These are phyloP conservation scores for Sporothrix humicola DNA, from an alignment of 2,329 filamentous ascomycete genomes.

Conservation along the genomic window DNA sequence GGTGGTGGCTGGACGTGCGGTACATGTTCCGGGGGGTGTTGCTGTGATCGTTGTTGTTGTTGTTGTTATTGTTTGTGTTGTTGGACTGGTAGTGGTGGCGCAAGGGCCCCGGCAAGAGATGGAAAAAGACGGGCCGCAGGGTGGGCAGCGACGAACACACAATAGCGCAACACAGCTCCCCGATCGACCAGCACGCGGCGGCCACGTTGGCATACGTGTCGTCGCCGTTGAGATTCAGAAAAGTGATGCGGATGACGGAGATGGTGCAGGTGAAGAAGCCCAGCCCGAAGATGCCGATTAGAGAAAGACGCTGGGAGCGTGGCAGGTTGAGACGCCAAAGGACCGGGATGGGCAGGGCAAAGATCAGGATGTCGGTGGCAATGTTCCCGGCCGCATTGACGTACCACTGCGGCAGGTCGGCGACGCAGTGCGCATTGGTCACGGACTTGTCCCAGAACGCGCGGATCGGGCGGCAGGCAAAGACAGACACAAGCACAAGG, in stretches of 20 bases:
- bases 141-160: constrained; percentile 48
- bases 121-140: constrained; percentile 43
- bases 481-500: constrained; percentile 47
- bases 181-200: constrained; percentile 45
- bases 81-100: neutral
- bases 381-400: constrained; percentile 49
- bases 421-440: constrained; percentile 43
- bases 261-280: constrained; percentile 51
- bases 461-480: constrained; percentile 46
- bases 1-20: neutral
- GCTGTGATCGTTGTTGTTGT: constrained; percentile 16
- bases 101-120: constrained; percentile 24
- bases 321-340: constrained; percentile 40
- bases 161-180: constrained; percentile 48
- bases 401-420: constrained; percentile 47
- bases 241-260: constrained; percentile 49
- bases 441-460: constrained; percentile 45
- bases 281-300: constrained; percentile 48
- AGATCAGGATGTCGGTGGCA: constrained; percentile 47
- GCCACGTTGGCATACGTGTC: constrained; percentile 48
- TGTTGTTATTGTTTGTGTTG: neutral
- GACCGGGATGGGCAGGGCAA: constrained; percentile 47
- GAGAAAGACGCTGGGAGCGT: constrained; percentile 41
- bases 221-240: constrained; percentile 46
- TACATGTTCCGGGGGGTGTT: neutral